Conservation (phyloP, 495 filamentous ascomycete species). For the Talaromyces borbonicus region DNA sequence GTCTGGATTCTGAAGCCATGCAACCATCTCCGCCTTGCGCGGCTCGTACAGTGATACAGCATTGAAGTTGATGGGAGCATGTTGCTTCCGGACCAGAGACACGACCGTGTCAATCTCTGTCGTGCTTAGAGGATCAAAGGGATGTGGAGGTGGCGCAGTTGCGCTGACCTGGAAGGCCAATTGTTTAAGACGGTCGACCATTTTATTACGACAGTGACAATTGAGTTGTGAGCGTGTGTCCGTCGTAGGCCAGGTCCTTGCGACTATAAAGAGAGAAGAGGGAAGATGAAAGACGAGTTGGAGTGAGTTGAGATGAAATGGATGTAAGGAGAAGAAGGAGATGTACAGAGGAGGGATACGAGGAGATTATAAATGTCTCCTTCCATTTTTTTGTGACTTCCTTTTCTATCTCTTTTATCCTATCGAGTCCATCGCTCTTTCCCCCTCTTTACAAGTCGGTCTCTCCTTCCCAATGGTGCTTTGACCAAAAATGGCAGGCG, state of each 20-base stretch:
- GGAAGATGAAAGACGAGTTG: too few relatives aligned
- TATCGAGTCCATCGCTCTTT: not conserved
- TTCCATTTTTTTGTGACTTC: not conserved
- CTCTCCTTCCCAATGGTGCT: not conserved
- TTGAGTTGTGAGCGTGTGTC: too few relatives aligned
- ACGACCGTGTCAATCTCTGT: conserved; percentile 72
- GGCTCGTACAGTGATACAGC: conserved; percentile 84
- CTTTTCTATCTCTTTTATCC: not conserved
- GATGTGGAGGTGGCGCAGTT: conserved; percentile 51
- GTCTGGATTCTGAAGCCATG: conserved; percentile 62
- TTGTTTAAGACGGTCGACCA: conserved; percentile 59
- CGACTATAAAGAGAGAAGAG: too few relatives aligned
- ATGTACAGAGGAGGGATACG: too few relatives aligned
- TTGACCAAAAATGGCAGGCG: conserved; percentile 3
- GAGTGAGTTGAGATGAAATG: too few relatives aligned
- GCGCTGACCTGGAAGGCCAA: conserved; percentile 55
- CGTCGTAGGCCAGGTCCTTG: too few relatives aligned
- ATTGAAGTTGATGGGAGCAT: conserved; percentile 74
- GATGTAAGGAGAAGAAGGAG: too few relatives aligned
- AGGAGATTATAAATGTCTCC: too few relatives aligned
- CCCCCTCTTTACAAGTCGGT: too few relatives aligned
- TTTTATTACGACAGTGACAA: too few relatives aligned
- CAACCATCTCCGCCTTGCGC: conserved; percentile 76
- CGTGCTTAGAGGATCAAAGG: conserved; percentile 73
- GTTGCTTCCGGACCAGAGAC: conserved; percentile 55